Percentiles rank a stretch among this genome's conserved stretches.
phyloP scores from a whole-genome alignment of 225 moss, liverwort and hornwort species.

The Thuidium tamariscinum region DNA sequence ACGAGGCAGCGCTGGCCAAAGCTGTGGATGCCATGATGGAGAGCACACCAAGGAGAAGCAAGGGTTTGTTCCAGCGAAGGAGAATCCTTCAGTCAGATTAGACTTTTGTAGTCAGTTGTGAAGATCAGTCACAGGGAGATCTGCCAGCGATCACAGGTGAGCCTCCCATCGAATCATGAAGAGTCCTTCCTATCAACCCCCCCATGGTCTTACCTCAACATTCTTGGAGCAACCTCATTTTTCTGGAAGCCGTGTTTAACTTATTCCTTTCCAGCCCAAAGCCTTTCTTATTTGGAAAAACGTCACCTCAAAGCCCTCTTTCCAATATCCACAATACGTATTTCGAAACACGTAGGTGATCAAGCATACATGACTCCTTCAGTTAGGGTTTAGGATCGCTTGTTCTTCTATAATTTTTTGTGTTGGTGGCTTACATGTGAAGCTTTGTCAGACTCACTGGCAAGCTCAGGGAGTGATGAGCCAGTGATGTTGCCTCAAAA shows the following conservation, averaged over 20 bases:
- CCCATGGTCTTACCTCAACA: background rate
- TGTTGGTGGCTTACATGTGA: background rate
- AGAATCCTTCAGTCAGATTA: background rate
- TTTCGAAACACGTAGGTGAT: background rate
- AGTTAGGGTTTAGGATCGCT: background rate
- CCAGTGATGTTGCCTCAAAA: too few species aligned
- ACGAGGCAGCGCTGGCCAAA: conserved; percentile 48
- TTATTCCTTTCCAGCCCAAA: background rate
- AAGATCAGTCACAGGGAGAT: background rate
- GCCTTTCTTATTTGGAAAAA: background rate
- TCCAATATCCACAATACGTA: background rate
- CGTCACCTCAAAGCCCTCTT: background rate
- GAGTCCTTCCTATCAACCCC: background rate
- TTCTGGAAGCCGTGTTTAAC: background rate
- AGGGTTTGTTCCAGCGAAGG: background rate
- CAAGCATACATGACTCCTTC: background rate
- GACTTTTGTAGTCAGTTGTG: background rate
- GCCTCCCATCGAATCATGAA: background rate
- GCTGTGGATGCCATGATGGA: conserved; percentile 74
- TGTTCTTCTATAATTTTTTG: background rate
- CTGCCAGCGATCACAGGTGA: background rate
- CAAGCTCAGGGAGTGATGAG: too few species aligned
- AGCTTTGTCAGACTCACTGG: background rate
- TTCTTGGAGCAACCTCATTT: background rate
- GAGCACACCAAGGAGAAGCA: conserved; percentile 19